A percentile compares a stretch with the other conserved stretches of the same genome.
Conservation (phyloP, 805 yeast genomes). For the Candida ortonii region DNA sequence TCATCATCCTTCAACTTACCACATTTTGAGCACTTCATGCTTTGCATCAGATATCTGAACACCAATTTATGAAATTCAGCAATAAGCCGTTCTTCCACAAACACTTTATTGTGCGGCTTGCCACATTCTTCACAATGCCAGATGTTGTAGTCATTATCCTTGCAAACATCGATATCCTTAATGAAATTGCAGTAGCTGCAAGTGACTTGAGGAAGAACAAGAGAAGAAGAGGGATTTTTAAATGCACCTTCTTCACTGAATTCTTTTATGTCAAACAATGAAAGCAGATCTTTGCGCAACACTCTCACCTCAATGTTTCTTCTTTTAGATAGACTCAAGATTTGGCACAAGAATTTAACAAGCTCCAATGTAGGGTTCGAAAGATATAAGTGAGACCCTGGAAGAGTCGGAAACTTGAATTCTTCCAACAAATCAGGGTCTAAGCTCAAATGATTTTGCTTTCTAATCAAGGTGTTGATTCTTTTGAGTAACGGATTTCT, state of each 20-base stretch:
- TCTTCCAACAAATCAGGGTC: slow-evolving; percentile 61
- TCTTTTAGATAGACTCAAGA: slow-evolving; percentile 62
- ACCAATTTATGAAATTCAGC: slow-evolving; percentile 55
- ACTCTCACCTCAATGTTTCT: slow-evolving; percentile 70
- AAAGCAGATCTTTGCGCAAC: slow-evolving; percentile 69
- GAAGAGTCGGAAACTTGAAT: slow-evolving; percentile 69
- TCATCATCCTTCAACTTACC: slow-evolving; percentile 61
- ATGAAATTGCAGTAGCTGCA: slow-evolving; percentile 79
- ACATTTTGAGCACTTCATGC: slow-evolving; percentile 78
- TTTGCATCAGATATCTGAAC: slow-evolving; percentile 72
- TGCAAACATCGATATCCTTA: slow-evolving; percentile 79
- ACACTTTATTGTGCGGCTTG: slow-evolving; percentile 58
- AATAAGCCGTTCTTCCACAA: slow-evolving; percentile 77
- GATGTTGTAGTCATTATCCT: slow-evolving; percentile 48
- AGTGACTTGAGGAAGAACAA: slow-evolving; percentile 62
- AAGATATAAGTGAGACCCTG: slow-evolving; percentile 64
- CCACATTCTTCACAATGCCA: slow-evolving; percentile 71
- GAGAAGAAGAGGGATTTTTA: slow-evolving; percentile 68
- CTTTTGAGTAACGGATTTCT: slow-evolving; percentile 65
- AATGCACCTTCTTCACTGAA: slow-evolving; percentile 75
- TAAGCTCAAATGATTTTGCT: slow-evolving; percentile 70
- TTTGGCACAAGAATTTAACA: slow-evolving; percentile 71
- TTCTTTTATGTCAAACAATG: slow-evolving; percentile 76
- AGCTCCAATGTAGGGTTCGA: slow-evolving; percentile 77
- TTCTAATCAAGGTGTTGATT: slow-evolving; percentile 57